These are phyloP conservation scores for Alternaria dauci DNA, from an alignment of 2,329 filamentous ascomycete genomes.

Conservation along the genomic window DNA sequence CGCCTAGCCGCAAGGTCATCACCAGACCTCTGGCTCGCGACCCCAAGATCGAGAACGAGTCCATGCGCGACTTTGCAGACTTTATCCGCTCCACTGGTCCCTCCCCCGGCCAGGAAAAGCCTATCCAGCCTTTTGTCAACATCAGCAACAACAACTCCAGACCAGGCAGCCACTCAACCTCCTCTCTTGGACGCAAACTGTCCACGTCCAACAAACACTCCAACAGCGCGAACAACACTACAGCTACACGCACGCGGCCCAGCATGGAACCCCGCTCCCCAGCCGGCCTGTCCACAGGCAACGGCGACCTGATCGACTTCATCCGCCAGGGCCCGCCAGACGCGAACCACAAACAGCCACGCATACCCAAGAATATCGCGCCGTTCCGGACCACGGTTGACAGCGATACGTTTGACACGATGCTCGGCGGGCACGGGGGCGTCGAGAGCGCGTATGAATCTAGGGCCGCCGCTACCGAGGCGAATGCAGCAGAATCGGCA, in stretches of 20 bases:
- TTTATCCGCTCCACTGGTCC: slow-evolving; percentile 87
- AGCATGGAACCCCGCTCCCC: slow-evolving; percentile 70
- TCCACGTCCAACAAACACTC: slow-evolving; percentile 37
- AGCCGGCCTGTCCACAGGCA: slow-evolving; percentile 70
- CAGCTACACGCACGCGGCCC: slow-evolving; percentile 26
- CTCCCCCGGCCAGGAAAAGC: slow-evolving; percentile 41
- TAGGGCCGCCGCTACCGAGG: not conserved
- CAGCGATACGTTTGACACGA: slow-evolving; percentile 73
- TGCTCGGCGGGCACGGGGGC: slow-evolving; percentile 46
- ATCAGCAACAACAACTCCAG: slow-evolving; percentile 30
- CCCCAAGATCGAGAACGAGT: slow-evolving; percentile 73
- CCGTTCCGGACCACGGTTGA: slow-evolving; percentile 88
- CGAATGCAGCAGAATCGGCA: not conserved
- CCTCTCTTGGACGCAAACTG: slow-evolving; percentile 40
- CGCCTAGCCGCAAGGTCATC: slow-evolving; percentile 37
- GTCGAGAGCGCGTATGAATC: slow-evolving; percentile 41
- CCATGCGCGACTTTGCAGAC: slow-evolving; percentile 82
- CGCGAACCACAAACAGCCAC: slow-evolving; percentile 65
- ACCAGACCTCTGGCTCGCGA: slow-evolving; percentile 68
- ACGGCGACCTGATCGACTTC: slow-evolving; percentile 90
- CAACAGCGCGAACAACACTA: slow-evolving; percentile 24
- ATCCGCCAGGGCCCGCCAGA: slow-evolving; percentile 84
- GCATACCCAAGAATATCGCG: slow-evolving; percentile 82
- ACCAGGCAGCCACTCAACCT: slow-evolving; percentile 30
- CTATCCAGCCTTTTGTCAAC: slow-evolving; percentile 46